A percentile compares a stretch with the other conserved stretches of the same genome.
Evolutionary conservation across 371 early-diverging fungal genomes (phyloP).

Genomic region (Actinomortierella ambigua): DNA sequence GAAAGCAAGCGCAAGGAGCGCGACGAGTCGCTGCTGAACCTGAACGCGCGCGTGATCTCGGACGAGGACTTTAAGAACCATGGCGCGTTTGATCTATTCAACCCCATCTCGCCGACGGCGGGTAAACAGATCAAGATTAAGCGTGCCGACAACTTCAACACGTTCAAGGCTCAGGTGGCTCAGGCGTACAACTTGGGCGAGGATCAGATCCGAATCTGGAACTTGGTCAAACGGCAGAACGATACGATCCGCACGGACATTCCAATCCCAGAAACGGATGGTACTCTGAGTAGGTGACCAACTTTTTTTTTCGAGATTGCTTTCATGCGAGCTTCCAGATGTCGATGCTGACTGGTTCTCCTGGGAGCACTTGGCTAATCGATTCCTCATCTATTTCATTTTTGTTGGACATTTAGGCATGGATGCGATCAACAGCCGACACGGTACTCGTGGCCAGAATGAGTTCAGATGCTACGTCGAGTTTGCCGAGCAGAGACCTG

Average conservation of each 20-base stretch:
- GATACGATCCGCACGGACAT: conserved; percentile 83
- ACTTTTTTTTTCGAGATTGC: conserved; percentile 1
- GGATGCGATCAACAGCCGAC: conserved; percentile 52
- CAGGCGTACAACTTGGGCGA: conserved; percentile 54
- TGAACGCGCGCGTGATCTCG: conserved; percentile 46
- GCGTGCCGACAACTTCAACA: conserved; percentile 61
- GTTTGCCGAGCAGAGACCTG: conserved; percentile 27
- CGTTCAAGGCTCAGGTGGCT: conserved; percentile 59
- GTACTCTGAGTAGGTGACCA: conserved; percentile 50
- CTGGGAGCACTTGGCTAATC: conserved; percentile 12
- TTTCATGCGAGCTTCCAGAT: too few relatives aligned
- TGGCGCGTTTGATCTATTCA: conserved; percentile 84
- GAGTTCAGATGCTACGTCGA: conserved; percentile 70
- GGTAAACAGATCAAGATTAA: conserved; percentile 53
- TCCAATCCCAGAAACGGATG: conserved; percentile 54
- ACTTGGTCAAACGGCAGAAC: conserved; percentile 80
- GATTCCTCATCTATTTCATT: conserved; percentile 3
- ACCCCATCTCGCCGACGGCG: conserved; percentile 44
- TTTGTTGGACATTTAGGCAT: conserved; percentile 41
- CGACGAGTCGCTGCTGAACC: conserved; percentile 31
- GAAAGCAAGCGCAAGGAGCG: conserved; percentile 34
- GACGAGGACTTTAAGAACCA: conserved; percentile 65
- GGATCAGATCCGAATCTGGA: conserved; percentile 84
- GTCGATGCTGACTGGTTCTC: neutral
- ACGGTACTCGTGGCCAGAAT: conserved; percentile 45